These are phyloP conservation scores for Pseudomassariella vexata DNA, from an alignment of 2,329 filamentous ascomycete species.

Conservation along the genomic window DNA sequence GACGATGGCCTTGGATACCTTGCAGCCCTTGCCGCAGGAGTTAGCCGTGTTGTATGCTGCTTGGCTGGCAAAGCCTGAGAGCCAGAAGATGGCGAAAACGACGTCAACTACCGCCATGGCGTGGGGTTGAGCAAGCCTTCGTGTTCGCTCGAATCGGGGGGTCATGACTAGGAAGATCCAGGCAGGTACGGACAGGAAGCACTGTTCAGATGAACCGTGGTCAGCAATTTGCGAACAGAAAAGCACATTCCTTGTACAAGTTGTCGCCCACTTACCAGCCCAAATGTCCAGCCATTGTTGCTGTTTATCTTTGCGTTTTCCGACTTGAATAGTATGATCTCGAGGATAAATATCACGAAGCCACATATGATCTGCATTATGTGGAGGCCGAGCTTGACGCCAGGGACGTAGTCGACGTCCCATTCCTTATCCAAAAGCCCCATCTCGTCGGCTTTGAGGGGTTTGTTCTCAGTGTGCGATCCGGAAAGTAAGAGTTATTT, in stretches of 20 bases:
- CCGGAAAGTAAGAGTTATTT: no score
- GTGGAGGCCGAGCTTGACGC: slow-evolving; percentile 53
- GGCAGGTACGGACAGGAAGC: slow-evolving; percentile 58
- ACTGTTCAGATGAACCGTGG: slow-evolving; percentile 33
- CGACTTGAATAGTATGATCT: slow-evolving; percentile 52
- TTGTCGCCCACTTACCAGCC: slow-evolving; percentile 48
- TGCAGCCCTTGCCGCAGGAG: slow-evolving; percentile 50
- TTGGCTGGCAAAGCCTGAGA: slow-evolving; percentile 61
- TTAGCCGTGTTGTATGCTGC: slow-evolving; percentile 56
- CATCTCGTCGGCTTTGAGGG: no score
- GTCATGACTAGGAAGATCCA: slow-evolving; percentile 62
- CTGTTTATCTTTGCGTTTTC: slow-evolving; percentile 45
- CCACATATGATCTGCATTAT: slow-evolving; percentile 47
- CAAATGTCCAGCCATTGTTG: slow-evolving; percentile 59
- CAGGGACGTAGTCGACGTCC: slow-evolving; percentile 48
- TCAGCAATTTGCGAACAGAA: slow-evolving; percentile 8
- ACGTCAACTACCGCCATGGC: slow-evolving; percentile 54
- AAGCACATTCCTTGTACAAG: neutral
- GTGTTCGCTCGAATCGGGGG: slow-evolving; percentile 56
- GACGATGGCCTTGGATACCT: slow-evolving; percentile 58
- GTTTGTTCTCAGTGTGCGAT: neutral
- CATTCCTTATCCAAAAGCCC: no score
- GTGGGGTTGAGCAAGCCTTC: slow-evolving; percentile 55
- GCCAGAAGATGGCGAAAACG: slow-evolving; percentile 56
- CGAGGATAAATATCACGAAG: slow-evolving; percentile 52